Evolutionary conservation across 805 yeast species (phyloP).

Genomic region (Ogataea polymorpha): DNA sequence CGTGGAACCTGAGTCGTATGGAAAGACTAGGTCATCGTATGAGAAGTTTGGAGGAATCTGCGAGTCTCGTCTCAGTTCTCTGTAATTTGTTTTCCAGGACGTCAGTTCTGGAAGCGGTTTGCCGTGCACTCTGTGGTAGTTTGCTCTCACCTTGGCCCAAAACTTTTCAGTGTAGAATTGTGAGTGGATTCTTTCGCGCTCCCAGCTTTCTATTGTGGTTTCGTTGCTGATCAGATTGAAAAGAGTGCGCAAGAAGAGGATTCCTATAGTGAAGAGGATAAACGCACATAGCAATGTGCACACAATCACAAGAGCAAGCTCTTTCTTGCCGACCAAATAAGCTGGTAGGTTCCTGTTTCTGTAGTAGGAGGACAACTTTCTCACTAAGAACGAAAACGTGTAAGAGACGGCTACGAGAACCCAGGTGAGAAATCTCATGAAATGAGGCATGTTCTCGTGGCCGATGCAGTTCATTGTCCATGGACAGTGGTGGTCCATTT

Average conservation of each 20-base stretch:
- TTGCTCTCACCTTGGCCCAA: conserved; percentile 47
- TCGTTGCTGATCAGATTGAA: conserved; percentile 59
- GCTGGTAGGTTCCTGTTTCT: conserved; percentile 49
- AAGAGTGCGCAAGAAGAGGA: conserved; percentile 61
- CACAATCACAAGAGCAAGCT: conserved; percentile 53
- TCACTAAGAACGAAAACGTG: conserved; percentile 41
- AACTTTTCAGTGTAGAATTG: conserved; percentile 56
- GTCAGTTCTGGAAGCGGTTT: conserved; percentile 41
- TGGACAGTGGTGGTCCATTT: conserved; percentile 94
- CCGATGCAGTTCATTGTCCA: conserved; percentile 95
- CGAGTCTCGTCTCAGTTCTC: conserved; percentile 19
- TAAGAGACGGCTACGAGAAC: conserved; percentile 50
- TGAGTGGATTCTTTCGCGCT: conserved; percentile 71
- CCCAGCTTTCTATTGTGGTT: conserved; percentile 94
- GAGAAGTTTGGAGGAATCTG: conserved; percentile 38
- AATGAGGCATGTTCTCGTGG: conserved; percentile 70
- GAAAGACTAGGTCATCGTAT: conserved; percentile 71
- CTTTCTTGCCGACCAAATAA: conserved; percentile 49
- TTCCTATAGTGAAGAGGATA: conserved; percentile 55
- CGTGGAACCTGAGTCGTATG: conserved; percentile 68
- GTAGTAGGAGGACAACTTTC: conserved; percentile 45
- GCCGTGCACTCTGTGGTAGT: conserved; percentile 39
- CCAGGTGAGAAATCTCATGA: conserved; percentile 71
- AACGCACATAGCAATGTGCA: conserved; percentile 55
- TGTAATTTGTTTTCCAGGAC: conserved; percentile 40